phyloP scores from a whole-genome alignment of 2,329 filamentous ascomycete genomes.

The Dothideomycetes sp. region DNA sequence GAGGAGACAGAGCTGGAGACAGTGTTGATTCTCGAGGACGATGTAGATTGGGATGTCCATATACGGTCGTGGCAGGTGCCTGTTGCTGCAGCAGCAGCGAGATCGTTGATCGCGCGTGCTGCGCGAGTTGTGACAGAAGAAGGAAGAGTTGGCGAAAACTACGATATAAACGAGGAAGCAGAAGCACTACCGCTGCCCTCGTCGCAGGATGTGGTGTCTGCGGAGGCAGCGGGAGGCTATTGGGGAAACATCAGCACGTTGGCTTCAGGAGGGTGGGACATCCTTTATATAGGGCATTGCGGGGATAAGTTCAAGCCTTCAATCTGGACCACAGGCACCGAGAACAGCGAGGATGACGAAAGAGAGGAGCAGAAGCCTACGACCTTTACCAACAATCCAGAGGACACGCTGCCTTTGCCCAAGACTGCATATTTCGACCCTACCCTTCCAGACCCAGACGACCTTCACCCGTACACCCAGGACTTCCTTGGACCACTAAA shows the following conservation, averaged over 20 bases:
- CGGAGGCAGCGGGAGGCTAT: slow-evolving; percentile 15
- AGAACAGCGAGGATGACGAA: no score
- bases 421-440: slow-evolving; percentile 23
- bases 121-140: no score
- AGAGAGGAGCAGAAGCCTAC: no score
- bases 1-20: slow-evolving; percentile 28
- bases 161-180: no score
- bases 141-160: no score
- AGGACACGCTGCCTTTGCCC: slow-evolving; percentile 12
- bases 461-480: slow-evolving; percentile 27
- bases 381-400: slow-evolving; percentile 16
- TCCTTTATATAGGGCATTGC: slow-evolving; percentile 31
- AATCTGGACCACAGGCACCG: no score
- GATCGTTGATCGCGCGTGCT: slow-evolving; percentile 13
- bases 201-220: slow-evolving; percentile 1
- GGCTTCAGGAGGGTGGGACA: slow-evolving; percentile 25
- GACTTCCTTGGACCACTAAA: slow-evolving; percentile 24
- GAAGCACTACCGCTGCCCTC: no score
- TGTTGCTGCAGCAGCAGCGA: slow-evolving; percentile 28
- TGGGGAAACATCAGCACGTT: no score
- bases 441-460: slow-evolving; percentile 23
- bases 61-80: slow-evolving; percentile 32
- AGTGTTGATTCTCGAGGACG: slow-evolving; percentile 33
- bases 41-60: slow-evolving; percentile 35
- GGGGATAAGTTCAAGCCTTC: slow-evolving; percentile 26